Evolutionary conservation across 371 early-diverging fungal genomes (phyloP).

Genomic region (Actinomortierella ambigua): DNA sequence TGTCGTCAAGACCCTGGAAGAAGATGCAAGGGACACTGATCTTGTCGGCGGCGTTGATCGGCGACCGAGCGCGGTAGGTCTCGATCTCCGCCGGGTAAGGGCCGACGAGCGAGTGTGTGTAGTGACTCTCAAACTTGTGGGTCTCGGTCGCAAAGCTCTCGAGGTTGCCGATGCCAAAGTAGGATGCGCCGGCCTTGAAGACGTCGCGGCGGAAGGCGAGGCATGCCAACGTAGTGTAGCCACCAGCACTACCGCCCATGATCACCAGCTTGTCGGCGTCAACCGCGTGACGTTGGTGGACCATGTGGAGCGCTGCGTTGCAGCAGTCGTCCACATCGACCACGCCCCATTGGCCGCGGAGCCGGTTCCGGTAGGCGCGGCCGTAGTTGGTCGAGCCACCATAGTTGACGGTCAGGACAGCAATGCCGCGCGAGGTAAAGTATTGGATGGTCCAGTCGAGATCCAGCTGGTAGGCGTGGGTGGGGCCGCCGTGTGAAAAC

Average conservation of each 20-base stretch:
- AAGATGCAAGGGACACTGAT: slow-evolving; percentile 72
- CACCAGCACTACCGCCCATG: slow-evolving; percentile 76
- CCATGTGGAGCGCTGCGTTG: slow-evolving; percentile 69
- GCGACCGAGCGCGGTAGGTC: slow-evolving; percentile 65
- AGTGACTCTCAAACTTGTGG: slow-evolving; percentile 80
- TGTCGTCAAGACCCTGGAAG: slow-evolving; percentile 79
- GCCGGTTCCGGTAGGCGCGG: slow-evolving; percentile 72
- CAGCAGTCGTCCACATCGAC: slow-evolving; percentile 83
- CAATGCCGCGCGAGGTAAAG: slow-evolving; percentile 84
- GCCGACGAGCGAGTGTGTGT: slow-evolving; percentile 65
- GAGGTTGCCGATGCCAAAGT: slow-evolving; percentile 75
- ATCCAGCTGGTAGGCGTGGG: slow-evolving; percentile 43
- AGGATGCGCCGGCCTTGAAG: slow-evolving; percentile 71
- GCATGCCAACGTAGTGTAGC: slow-evolving; percentile 70
- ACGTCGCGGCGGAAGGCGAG: slow-evolving; percentile 72
- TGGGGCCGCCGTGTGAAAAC: slow-evolving; percentile 79
- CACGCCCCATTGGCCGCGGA: slow-evolving; percentile 70
- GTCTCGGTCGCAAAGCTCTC: slow-evolving; percentile 69
- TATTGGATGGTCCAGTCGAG: slow-evolving; percentile 63
- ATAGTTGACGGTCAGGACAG: slow-evolving; percentile 76
- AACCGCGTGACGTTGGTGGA: slow-evolving; percentile 57
- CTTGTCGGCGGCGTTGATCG: slow-evolving; percentile 59
- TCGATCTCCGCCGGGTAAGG: slow-evolving; percentile 61
- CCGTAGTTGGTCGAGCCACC: slow-evolving; percentile 81
- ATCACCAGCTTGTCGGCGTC: slow-evolving; percentile 67